Conservation (phyloP, 306 rosid species). For the Benincasa hispida region DNA sequence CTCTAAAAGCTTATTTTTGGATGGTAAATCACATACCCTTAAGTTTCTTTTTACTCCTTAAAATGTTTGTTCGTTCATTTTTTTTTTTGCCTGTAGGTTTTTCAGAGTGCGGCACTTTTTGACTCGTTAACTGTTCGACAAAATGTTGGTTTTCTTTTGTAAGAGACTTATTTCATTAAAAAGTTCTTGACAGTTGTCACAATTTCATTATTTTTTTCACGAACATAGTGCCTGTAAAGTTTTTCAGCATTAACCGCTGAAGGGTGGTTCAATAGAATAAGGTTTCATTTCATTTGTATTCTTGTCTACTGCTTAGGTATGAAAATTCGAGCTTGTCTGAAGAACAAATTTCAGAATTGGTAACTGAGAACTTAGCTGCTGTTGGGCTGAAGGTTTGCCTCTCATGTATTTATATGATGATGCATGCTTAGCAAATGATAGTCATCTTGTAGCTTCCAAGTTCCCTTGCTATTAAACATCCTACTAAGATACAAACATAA, state of each 20-base stretch:
- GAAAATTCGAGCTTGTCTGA: conserved; percentile 79
- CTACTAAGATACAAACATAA: not conserved
- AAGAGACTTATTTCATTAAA: conserved; percentile 23
- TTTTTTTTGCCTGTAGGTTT: conserved; percentile 46
- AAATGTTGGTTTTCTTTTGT: conserved; percentile 98
- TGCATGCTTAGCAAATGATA: not conserved
- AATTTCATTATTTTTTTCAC: not conserved
- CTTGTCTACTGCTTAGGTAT: conserved; percentile 38
- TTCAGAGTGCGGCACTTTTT: conserved; percentile 99
- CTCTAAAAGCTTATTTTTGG: not conserved
- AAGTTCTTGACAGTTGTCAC: not conserved
- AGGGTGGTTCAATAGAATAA: not conserved
- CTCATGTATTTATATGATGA: conserved; percentile 5
- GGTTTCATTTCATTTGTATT: conserved; percentile 1
- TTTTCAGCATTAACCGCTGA: not conserved
- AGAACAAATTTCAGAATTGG: conserved; percentile 60
- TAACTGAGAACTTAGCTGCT: conserved; percentile 80
- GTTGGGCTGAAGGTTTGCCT: conserved; percentile 77
- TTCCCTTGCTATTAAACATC: not conserved
- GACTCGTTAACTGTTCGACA: conserved; percentile 94
- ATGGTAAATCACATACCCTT: not conserved
- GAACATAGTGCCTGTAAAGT: not conserved
- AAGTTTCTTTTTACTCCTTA: not conserved
- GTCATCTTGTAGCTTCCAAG: not conserved
- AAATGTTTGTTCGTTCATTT: not conserved